Conservation (phyloP, 805 yeast species). For the Zygoascus tannicola region DNA sequence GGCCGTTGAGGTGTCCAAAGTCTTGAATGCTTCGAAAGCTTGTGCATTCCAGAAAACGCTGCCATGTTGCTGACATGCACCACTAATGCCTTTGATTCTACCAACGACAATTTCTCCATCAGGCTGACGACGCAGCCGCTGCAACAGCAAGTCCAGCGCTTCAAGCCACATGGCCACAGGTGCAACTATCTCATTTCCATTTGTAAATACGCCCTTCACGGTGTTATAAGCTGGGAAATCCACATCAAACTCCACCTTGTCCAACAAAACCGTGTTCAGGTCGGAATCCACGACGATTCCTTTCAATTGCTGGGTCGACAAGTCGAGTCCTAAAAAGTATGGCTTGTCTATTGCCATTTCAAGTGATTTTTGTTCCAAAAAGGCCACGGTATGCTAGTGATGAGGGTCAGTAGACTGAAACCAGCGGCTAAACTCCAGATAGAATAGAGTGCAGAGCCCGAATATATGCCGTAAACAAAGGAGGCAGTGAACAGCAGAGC, state of each 20-base stretch:
- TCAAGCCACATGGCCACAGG: slow-evolving; percentile 91
- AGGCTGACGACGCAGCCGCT: slow-evolving; percentile 40
- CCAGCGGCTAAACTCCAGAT: slow-evolving; percentile 34
- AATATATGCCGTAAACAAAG: slow-evolving; percentile 36
- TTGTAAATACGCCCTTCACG: slow-evolving; percentile 60
- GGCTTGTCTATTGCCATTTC: slow-evolving; percentile 30
- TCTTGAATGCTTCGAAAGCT: slow-evolving; percentile 30
- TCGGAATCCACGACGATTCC: slow-evolving; percentile 52
- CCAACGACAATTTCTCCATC: slow-evolving; percentile 40
- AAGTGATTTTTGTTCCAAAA: slow-evolving; percentile 41
- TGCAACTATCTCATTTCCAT: slow-evolving; percentile 48
- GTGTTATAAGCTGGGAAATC: slow-evolving; percentile 54
- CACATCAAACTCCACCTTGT: slow-evolving; percentile 61
- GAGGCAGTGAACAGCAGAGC: slow-evolving; percentile 11
- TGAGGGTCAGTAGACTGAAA: slow-evolving; percentile 14
- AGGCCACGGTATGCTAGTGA: slow-evolving; percentile 42
- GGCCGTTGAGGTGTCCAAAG: too few relatives aligned
- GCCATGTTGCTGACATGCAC: slow-evolving; percentile 91
- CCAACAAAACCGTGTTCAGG: slow-evolving; percentile 46
- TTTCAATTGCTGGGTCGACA: slow-evolving; percentile 85
- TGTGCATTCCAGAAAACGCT: slow-evolving; percentile 66
- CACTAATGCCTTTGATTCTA: slow-evolving; percentile 58
- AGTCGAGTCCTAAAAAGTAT: slow-evolving; percentile 54
- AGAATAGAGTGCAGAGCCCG: slow-evolving; percentile 36
- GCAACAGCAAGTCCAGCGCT: slow-evolving; percentile 59